Evolutionary conservation across 2,329 filamentous ascomycete genomes (phyloP), one percentile per base, ranked within the genome.

Genomic region (Hymenoscyphus occultus): DNA sequence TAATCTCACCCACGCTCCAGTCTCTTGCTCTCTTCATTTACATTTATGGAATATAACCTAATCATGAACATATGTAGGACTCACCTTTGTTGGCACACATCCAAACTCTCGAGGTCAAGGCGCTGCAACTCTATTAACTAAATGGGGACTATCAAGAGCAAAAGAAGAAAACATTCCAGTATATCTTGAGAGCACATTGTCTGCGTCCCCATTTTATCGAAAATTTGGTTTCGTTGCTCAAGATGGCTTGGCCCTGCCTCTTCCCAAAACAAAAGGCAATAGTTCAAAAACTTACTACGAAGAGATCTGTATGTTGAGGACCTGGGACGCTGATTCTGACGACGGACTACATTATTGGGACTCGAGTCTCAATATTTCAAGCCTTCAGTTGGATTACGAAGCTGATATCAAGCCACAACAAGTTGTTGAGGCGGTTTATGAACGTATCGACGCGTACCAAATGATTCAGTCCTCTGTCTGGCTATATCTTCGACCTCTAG

Each of bases 401-500:
- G 69, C 67, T 32, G 72, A 71, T 7, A 67, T 74, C 57, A 70
- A 65, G 51, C 70, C 72, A 54, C 70, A 72, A 48, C 60, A 67
- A 39, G 72, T 74, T 5, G 59, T 74, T 12, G 65, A 71, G 58
- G 70, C 71, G 5, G 67, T 74, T 6, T 74, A 71, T 58, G 71
- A 73, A 14, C 71, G 72, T 7, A 73, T 74, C n/a, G 73, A 73
- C 10, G 71, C 69, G 22, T 85, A 86, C 70, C 70, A 80, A n/a
- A 68, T 72, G 13, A 71, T 79, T 13, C 73, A 74, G 77, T 84
- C 69, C 73, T 81, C 81, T 0, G 79, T 84, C 0, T 86, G 83
- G 84, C 84, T 82, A 54, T 73, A 80, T 65, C 76, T 82, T 14
- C 75, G 78, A 32, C 70, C 78, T 0, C 70, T 76, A n/a, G 77